These are phyloP conservation scores for Xylaria hypoxylon DNA, from an alignment of 2,329 filamentous ascomycete genomes.

Conservation along the genomic window DNA sequence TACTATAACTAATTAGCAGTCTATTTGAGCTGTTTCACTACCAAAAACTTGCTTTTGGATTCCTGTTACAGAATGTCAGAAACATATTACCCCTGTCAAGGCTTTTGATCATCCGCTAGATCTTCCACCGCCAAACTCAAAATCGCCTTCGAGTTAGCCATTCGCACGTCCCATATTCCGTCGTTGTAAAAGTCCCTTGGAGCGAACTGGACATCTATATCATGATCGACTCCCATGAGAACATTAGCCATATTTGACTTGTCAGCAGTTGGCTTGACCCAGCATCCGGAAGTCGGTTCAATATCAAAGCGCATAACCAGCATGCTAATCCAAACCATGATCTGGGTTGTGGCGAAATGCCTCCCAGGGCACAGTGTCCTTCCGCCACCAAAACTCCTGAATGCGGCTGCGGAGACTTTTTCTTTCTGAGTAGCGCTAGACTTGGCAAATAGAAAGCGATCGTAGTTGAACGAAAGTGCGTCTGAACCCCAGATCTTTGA, in stretches of 20 bases:
- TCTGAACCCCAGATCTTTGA: not conserved
- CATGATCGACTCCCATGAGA: constrained; percentile 1
- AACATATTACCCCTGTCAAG: not conserved
- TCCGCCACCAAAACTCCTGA: constrained; percentile 13
- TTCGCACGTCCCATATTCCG: constrained; percentile 1
- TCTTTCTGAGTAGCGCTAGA: not conserved
- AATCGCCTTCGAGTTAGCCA: not conserved
- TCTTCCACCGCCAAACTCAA: not conserved
- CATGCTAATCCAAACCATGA: constrained; percentile 20
- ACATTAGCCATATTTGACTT: constrained; percentile 10
- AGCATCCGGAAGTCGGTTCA: not conserved
- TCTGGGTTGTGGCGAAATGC: constrained; percentile 15
- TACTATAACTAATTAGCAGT: too few relatives aligned
- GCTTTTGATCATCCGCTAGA: not conserved
- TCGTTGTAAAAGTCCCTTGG: not conserved
- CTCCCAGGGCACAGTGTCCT: constrained; percentile 14
- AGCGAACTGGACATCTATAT: not conserved
- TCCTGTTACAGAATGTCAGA: too few relatives aligned
- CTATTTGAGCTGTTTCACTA: too few relatives aligned
- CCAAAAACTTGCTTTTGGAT: too few relatives aligned
- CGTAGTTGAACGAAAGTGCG: not conserved
- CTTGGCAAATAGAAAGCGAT: not conserved
- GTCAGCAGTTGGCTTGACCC: not conserved
- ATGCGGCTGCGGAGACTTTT: constrained; percentile 7
- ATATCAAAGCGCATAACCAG: constrained; percentile 17